Base-by-base conservation (phyloP, 1,284 basidiomycete genomes). In the Dichomitus squalens region DNA sequence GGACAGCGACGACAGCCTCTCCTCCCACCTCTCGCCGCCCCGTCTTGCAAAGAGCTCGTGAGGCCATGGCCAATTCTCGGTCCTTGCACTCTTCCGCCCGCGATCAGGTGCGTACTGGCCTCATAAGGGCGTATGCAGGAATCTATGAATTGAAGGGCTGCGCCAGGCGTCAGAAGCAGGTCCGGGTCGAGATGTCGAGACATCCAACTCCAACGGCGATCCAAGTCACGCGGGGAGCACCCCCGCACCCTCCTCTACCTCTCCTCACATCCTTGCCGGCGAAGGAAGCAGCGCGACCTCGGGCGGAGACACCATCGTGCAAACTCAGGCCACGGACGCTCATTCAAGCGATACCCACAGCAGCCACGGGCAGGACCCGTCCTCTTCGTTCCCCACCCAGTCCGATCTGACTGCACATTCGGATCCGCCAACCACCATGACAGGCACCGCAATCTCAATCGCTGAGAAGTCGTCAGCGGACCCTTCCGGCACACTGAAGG, bases 151-250 rank as follows among this genome's bases (percentile, higher is more conserved):
- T 52, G 48, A 60, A 41, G 11, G 51, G 53, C 49, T 51, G 47
- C 31, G 36, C 29, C 48, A 63, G 62, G 62, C 62, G 62, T 58
- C 59, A 59, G 59, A 64, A 58, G 61, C 58, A 53, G 55, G 52
- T 31, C 31, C 39, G 49, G 52, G 49, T 57, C 41, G 48, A 63
- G 53, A 60, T 56, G 48, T 55, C 53, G 54, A 58, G 52, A 35
- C 59, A 49, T 33, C 20, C 16, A 23, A 55, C 56, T 54, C 47
- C 36, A 36, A 39, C 56, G 52, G 41, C 50, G 53, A 60, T 49
- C 52, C 41, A n/a, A 52, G 18, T 47, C 49, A 49, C 20, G 55
- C 49, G 49, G 52, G 39, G 43, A 51, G 47, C 21, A 16, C 43
- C 52, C 33, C 54, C 36, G 14, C 36, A 31, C 35, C 52, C 40